Base-by-base conservation (phyloP, 108 stramenopile genomes). In the Nitzschia inconspicua region DNA sequence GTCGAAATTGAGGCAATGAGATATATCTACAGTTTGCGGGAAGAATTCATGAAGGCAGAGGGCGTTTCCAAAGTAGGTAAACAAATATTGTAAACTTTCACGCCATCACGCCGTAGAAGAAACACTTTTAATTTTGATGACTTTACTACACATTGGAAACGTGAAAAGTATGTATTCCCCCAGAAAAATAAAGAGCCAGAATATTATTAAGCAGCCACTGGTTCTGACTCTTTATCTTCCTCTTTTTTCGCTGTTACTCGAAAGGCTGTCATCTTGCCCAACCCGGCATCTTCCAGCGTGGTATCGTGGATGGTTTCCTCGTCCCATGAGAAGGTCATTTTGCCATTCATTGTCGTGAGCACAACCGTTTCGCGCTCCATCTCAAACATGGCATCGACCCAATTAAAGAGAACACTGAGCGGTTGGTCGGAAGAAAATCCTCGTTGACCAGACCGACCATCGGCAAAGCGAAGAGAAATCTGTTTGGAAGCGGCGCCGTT, bases 1-100 rank as follows among this genome's bases (percentile, higher is more conserved):
- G 52, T 76, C 18, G 89, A 94, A 60, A 88, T 94, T 42, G 72
- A 85, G 53, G 79, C 81, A 7, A 77, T 94, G 85, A 79, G 78
- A 40, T 89, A 94, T 46, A 88, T 94, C 54, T 94, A 94, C 65
- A 73, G 76, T 25, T 48, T 94, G 57, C 72, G 84, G 55, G 88
- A 90, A 64, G 83, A 86, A 59, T 94, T 90, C 42, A 80, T 88
- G 83, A 89, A 82, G 68, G 92, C 92, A 4, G 87, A 93, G 48
- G 86, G 84, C 1, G 85, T 93, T n/a, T 72, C 83, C 35, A 89
- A 88, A 56, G 84, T 89, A 35, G 89, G 85, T n/a, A 77, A 81
- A 32, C 89, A 91, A 42, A 70, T 87, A 51, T 63, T 91, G 47
- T 91, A 81, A 43, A 40, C 14, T n/a, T n/a, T n/a, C n/a, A n/a